Evolutionary conservation across 495 filamentous ascomycete species (phyloP).

Genomic region (Lophium mytilinum): DNA sequence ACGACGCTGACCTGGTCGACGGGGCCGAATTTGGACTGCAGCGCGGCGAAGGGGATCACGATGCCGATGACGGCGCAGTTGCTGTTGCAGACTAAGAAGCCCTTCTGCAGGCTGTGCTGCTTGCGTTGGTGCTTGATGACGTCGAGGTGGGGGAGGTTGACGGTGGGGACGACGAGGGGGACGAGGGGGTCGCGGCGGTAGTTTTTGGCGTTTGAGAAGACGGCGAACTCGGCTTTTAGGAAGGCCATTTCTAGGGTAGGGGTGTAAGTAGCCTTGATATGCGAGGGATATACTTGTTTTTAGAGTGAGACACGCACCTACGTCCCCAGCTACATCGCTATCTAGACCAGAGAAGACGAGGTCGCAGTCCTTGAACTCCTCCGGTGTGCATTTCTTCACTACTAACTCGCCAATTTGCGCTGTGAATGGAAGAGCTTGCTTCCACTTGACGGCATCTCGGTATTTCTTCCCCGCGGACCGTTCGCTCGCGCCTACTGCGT

Average conservation of each 20-base stretch:
- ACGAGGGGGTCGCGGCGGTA: conserved; percentile 38
- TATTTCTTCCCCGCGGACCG: conserved; percentile 39
- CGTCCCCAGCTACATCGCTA: conserved; percentile 38
- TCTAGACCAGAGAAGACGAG: conserved; percentile 39
- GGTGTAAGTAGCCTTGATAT: conserved; percentile 1
- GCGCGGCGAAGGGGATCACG: conserved; percentile 38
- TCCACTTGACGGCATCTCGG: conserved; percentile 39
- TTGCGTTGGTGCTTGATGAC: conserved; percentile 35
- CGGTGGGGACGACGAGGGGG: conserved; percentile 38
- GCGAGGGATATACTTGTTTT: neutral
- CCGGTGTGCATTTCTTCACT: conserved; percentile 33
- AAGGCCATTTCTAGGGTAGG: conserved; percentile 35
- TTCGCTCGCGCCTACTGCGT: conserved; percentile 36
- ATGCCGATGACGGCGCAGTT: conserved; percentile 42
- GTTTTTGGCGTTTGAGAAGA: conserved; percentile 41
- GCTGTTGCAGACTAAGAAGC: conserved; percentile 41
- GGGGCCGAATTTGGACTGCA: conserved; percentile 35
- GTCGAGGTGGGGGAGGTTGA: conserved; percentile 36
- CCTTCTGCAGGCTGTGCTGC: conserved; percentile 29
- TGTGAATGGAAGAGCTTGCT: conserved; percentile 37
- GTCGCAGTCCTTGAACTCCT: conserved; percentile 37
- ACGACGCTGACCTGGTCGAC: conserved; percentile 36
- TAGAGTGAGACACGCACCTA: conserved; percentile 24
- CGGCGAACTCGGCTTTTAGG: conserved; percentile 32
- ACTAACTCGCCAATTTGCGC: conserved; percentile 35